Percentiles rank a stretch among this genome's conserved stretches.
phyloP scores from a whole-genome alignment of 495 filamentous ascomycete species.

The Neurospora discreta region DNA sequence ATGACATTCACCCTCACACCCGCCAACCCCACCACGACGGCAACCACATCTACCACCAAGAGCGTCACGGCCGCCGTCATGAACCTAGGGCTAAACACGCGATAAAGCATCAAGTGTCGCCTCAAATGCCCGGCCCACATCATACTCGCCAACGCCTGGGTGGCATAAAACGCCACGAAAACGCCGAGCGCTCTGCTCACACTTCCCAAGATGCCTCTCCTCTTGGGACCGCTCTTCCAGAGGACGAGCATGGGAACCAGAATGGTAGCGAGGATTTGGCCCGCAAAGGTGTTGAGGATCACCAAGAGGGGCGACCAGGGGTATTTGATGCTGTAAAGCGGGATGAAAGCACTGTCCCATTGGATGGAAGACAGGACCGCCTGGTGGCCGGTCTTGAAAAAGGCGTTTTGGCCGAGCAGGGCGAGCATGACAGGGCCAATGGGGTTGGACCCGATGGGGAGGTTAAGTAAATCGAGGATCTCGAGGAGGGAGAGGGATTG shows the following conservation, averaged over 20 bases:
- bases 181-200: constrained; percentile 58
- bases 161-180: constrained; percentile 70
- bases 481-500: constrained; percentile 83
- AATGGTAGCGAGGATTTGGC: constrained; percentile 70
- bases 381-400: constrained; percentile 97
- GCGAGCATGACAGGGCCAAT: constrained; percentile 80
- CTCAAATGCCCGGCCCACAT: constrained; percentile 79
- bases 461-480: constrained; percentile 67
- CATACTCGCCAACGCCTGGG: constrained; percentile 70
- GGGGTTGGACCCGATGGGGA: constrained; percentile 43
- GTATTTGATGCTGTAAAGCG: constrained; percentile 70
- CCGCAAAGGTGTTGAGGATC: constrained; percentile 75
- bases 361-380: constrained; percentile 80
- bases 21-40: constrained; percentile 52
- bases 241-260: constrained; percentile 72
- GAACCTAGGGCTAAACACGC: constrained; percentile 86
- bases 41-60: constrained; percentile 65
- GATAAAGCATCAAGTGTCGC: constrained; percentile 90
- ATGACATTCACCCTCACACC: constrained; percentile 62
- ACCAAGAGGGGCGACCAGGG: constrained; percentile 81
- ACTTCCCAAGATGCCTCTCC: constrained; percentile 51
- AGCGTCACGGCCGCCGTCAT: constrained; percentile 70
- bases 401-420: constrained; percentile 80
- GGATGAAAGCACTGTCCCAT: constrained; percentile 95
- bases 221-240: constrained; percentile 64